Evolutionary conservation across 192 early-diverging fungal species (phyloP), one percentile per base, ranked within the genome.

Genomic region (Podila clonocystis): DNA sequence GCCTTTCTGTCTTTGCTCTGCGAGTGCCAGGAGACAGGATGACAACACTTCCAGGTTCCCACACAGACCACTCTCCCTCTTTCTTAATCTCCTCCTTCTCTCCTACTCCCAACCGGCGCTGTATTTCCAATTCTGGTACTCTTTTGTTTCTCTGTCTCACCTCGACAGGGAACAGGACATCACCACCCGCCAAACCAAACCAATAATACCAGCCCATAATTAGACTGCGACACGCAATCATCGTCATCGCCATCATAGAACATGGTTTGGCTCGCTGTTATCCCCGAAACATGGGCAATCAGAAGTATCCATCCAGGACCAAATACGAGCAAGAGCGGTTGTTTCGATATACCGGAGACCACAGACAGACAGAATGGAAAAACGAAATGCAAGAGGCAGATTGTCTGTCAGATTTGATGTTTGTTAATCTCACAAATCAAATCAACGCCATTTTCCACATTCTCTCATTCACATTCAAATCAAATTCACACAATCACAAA

Each of bases 221-320:
- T 55, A 55, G 52, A 55, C 52, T 55, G 34, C 7, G 34, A 36
- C 4, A 26, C 24, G 12, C 52, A 24, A 26, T 19, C 52, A 55
- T 8, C 24, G 52, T 26, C 24, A 55, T 55, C 24, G 52, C 52
- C 50, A 24, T 55, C 52, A 55, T 55, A n/a, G 52, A 55, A n/a
- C n/a, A 55, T 24, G 24, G 7, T 24, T 55, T 9, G 24, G n/a
- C 11, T 24, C 6, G 52, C 52, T 9, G 20, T 26, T 26, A 6
- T 11, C n/a, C 20, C 52, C 19, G 52, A 55, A 55, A 55, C 52
- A 55, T 55, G 52, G 52, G 52, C 52, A 55, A 55, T 55, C 52
- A 55, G 20, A 55, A 22, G 52, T 11, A 19, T 20, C 52, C n/a
- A 24, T 24, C 22, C 52, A 55, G 52, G 20, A n/a, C 52, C 20